phyloP scores from a whole-genome alignment of 768 basidiomycete species.

The Tulasnella sp. region DNA sequence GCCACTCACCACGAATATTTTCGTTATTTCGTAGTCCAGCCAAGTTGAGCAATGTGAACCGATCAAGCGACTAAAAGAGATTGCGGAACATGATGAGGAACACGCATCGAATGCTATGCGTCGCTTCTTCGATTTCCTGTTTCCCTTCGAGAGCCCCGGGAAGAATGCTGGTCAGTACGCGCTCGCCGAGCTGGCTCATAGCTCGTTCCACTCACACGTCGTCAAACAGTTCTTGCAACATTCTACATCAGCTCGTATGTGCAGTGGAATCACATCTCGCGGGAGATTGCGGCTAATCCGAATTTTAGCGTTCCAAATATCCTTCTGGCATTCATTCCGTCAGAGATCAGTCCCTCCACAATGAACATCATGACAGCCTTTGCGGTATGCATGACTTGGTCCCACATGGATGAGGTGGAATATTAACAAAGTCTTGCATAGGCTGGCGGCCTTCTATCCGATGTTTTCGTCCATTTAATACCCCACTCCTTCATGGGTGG shows the following conservation, averaged over 20 bases:
- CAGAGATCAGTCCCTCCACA: slow-evolving; percentile 79
- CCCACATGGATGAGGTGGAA: slow-evolving; percentile 24
- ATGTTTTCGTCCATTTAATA: slow-evolving; percentile 89
- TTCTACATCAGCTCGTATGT: slow-evolving; percentile 97
- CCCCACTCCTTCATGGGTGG: slow-evolving; percentile 94
- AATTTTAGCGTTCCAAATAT: slow-evolving; percentile 82
- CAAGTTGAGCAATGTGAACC: slow-evolving; percentile 52
- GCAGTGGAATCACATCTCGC: slow-evolving; percentile 36
- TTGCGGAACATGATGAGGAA: slow-evolving; percentile 65
- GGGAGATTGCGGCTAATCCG: slow-evolving; percentile 35
- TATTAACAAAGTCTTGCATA: slow-evolving; percentile 43
- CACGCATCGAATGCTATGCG: slow-evolving; percentile 75
- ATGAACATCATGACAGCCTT: slow-evolving; percentile 95
- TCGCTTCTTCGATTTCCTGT: slow-evolving; percentile 75
- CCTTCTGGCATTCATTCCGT: slow-evolving; percentile 91
- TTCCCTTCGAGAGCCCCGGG: slow-evolving; percentile 81
- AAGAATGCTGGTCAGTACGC: slow-evolving; percentile 69
- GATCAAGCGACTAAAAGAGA: slow-evolving; percentile 54
- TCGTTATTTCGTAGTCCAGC: slow-evolving; percentile 46
- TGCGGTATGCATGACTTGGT: slow-evolving; percentile 59
- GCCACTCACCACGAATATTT: not conserved
- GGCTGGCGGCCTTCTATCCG: slow-evolving; percentile 90
- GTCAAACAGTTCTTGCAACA: slow-evolving; percentile 70
- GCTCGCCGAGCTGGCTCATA: slow-evolving; percentile 8
- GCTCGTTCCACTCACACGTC: slow-evolving; percentile 33